These are phyloP conservation scores for Trichocladium antarcticum DNA, from an alignment of 495 filamentous ascomycete species.

Conservation along the genomic window DNA sequence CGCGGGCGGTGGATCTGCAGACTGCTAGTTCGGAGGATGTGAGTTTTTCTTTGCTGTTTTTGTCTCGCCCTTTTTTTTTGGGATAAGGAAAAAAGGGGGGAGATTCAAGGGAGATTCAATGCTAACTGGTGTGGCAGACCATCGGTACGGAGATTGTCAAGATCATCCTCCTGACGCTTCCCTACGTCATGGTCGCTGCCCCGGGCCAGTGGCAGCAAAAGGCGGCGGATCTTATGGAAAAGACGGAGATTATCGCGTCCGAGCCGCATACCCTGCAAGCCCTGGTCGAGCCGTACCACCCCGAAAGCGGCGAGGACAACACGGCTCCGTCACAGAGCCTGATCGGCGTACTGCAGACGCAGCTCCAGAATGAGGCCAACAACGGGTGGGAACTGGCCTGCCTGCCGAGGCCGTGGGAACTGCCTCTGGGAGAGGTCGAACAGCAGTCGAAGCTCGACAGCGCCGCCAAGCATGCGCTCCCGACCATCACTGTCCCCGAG, in stretches of 20 bases:
- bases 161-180: slow-evolving; percentile 84
- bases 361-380: slow-evolving; percentile 61
- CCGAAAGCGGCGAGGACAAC: slow-evolving; percentile 35
- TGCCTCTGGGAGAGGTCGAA: slow-evolving; percentile 40
- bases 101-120: neutral
- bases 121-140: slow-evolving; percentile 37
- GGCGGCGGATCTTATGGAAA: slow-evolving; percentile 69
- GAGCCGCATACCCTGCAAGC: slow-evolving; percentile 72
- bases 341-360: slow-evolving; percentile 74
- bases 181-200: slow-evolving; percentile 73
- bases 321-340: slow-evolving; percentile 44
- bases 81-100: too few species aligned
- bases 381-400: slow-evolving; percentile 65
- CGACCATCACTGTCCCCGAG: slow-evolving; percentile 59
- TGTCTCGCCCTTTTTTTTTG: too few species aligned
- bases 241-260: slow-evolving; percentile 82
- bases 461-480: slow-evolving; percentile 63
- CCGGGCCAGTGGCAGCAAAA: slow-evolving; percentile 52
- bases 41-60: slow-evolving; percentile 25
- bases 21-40: slow-evolving; percentile 85
- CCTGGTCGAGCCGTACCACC: slow-evolving; percentile 71
- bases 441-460: slow-evolving; percentile 44
- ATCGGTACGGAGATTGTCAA: slow-evolving; percentile 87
- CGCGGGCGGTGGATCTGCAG: slow-evolving; percentile 74
- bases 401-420: slow-evolving; percentile 75